Conservation (phyloP, 495 filamentous ascomycete species). For the Podospora tetraspora region DNA sequence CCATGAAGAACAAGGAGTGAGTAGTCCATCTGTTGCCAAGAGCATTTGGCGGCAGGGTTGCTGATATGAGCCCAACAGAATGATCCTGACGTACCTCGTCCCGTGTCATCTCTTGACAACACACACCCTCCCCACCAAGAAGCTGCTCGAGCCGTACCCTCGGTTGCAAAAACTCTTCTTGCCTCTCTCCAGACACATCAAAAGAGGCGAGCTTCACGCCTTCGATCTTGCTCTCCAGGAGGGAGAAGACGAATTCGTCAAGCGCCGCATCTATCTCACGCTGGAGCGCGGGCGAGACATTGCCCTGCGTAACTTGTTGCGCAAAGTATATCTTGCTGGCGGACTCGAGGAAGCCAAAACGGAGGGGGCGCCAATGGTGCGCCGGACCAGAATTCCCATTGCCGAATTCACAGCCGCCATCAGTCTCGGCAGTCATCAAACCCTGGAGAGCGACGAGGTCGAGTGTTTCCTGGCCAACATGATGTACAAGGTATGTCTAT, state of each 20-base stretch:
- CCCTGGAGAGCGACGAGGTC: constrained; percentile 83
- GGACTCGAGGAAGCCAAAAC: constrained; percentile 73
- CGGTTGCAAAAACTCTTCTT: constrained; percentile 72
- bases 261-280: constrained; percentile 90
- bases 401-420: constrained; percentile 66
- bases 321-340: constrained; percentile 79
- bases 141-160: constrained; percentile 69
- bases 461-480: constrained; percentile 91
- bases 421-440: constrained; percentile 52
- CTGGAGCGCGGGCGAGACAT: constrained; percentile 90
- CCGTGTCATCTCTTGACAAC: constrained; percentile 85
- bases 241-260: constrained; percentile 83
- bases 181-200: constrained; percentile 71
- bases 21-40: constrained; percentile 19
- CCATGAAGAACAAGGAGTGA: constrained; percentile 73
- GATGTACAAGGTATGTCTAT: constrained; percentile 80
- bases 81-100: constrained; percentile 93
- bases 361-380: constrained; percentile 50
- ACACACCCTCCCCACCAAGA: constrained; percentile 68
- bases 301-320: constrained; percentile 78
- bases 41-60: background rate
- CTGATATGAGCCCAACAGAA: constrained; percentile 40
- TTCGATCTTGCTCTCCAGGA: constrained; percentile 80
- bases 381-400: constrained; percentile 73
- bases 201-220: constrained; percentile 68